Evolutionary conservation across 2,329 filamentous ascomycete genomes (phyloP), one percentile per base, ranked within the genome.

Genomic region (Fusarium illudens): DNA sequence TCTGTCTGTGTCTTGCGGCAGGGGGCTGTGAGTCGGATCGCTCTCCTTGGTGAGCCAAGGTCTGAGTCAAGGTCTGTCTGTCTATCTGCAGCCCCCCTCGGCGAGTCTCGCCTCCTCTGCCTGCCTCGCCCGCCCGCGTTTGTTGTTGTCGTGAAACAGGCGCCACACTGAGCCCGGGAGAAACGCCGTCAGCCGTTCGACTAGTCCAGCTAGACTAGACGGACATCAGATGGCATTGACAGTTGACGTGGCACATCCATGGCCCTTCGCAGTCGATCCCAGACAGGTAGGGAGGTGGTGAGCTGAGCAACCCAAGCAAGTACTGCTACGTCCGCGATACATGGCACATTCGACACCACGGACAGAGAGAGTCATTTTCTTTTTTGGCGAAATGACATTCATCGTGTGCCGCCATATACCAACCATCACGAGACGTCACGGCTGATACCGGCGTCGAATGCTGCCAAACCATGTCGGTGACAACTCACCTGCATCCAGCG

Each of bases 181-280:
- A 52, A 50, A 52, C 54, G 34, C 54, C 20, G 54, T 65, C 57
- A 59, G 55, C 53, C 64, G 54, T 54, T 51, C 51, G 58, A 61
- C 55, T 60, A 44, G 30, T 37, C 46, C 54, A 37, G 44, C 39
- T 39, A 50, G 44, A 46, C 60, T 54, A 57, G 52, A 44, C 44
- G 48, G 54, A 36, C 39, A 60, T 55, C 44, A 48, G 52, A 61
- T 67, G 52, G 33, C 29, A 61, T 60, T 56, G 59, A 54, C 56
- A 53, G 58, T 71, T 73, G 71, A 72, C 71, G 71, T 73, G 71
- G 69, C 71, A 73, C 56, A 66, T 42, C 50, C 49, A 33, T 52
- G 37, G n/a, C 30, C 34, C 32, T 48, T 32, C 15, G 32, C 27
- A 36, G 36, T 25, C 51, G 48, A 19, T 29, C 20, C 19, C 20